Conservation (phyloP, 768 basidiomycete genomes). For the Lentinula detonsa region DNA sequence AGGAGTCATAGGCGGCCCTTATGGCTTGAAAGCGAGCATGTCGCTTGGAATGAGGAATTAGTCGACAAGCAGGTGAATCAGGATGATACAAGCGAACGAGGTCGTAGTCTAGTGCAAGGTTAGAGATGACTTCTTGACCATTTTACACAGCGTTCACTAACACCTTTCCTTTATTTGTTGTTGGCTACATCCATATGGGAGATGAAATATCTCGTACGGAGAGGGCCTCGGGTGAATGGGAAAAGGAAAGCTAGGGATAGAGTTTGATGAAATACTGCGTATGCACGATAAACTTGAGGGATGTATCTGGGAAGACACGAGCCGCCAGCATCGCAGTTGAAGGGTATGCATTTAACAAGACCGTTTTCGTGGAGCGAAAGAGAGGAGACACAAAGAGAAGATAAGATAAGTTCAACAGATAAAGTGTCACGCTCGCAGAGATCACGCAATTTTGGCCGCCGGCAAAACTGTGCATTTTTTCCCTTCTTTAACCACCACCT, state of each 20-base stretch:
- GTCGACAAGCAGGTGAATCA: constrained; percentile 44
- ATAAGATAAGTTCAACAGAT: no score
- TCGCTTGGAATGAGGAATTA: constrained; percentile 35
- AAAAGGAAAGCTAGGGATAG: constrained; percentile 4
- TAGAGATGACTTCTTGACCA: not conserved
- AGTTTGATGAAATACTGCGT: not conserved
- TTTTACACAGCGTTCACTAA: constrained; percentile 12
- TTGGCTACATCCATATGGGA: constrained; percentile 24
- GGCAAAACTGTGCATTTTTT: not conserved
- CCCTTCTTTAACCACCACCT: not conserved
- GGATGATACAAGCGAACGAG: constrained; percentile 70
- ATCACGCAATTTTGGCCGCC: not conserved
- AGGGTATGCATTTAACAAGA: not conserved
- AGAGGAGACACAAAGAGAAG: not conserved
- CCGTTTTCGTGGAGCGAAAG: no score
- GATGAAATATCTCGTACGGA: constrained; percentile 35
- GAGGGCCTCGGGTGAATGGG: constrained; percentile 25
- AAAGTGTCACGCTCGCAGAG: not conserved
- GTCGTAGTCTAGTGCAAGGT: constrained; percentile 51
- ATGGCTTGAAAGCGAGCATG: constrained; percentile 63
- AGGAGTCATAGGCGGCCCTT: constrained; percentile 54
- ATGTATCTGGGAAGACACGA: not conserved
- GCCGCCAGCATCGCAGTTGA: not conserved
- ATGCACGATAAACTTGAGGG: not conserved
- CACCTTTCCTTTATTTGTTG: constrained; percentile 32